Evolutionary conservation across 2,329 filamentous ascomycete species (phyloP), one percentile per base, ranked within the genome.

Genomic region (Dactylellina cionopaga): DNA sequence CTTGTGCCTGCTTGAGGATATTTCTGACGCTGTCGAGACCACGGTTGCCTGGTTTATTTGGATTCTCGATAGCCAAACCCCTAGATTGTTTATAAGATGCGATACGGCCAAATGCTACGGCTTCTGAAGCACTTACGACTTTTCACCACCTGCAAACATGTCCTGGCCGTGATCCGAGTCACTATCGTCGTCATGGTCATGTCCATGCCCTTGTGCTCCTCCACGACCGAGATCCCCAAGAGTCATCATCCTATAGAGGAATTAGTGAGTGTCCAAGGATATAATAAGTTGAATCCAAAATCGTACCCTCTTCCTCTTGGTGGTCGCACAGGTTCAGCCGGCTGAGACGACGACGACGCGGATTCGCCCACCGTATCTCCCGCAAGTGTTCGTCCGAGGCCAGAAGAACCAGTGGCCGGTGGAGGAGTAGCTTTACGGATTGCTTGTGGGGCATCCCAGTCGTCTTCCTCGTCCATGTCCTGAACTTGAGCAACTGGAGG

Each of bases 71-170:
- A 19, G 88, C 88, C 46, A 90, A 80, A 0, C 87, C 88, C 19
- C 76, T 78, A 39, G 33, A 39, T 24, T 49, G n/a, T 43, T 58
- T 2, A 41, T 80, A 77, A 58, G 79, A 76, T 35, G 64, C 78
- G 78, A 13, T 77, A 47, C 80, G 77, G 74, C 79, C 1, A 56
- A 5, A 24, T 52, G 2, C 15, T 2, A 9, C 82, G 82, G 74
- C 84, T n/a, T n/a, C n/a, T 82, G 76, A 83, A 81, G 33, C 9
- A 85, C 81, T 29, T 83, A 85, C 27, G 91, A 94, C 84, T 95
- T 95, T 81, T 94, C 92, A 31, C 92, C 92, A 55, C 92, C 92
- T 17, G 92, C 89, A 80, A 93, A 95, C 74, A 93, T 82, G 78
- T 95, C 90, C 74, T 87, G 85, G 33, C 86, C 83, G 25, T 88